These are phyloP conservation scores for Saxispiralis lemnorum DNA, from an alignment of 495 filamentous ascomycete species.

Conservation along the genomic window DNA sequence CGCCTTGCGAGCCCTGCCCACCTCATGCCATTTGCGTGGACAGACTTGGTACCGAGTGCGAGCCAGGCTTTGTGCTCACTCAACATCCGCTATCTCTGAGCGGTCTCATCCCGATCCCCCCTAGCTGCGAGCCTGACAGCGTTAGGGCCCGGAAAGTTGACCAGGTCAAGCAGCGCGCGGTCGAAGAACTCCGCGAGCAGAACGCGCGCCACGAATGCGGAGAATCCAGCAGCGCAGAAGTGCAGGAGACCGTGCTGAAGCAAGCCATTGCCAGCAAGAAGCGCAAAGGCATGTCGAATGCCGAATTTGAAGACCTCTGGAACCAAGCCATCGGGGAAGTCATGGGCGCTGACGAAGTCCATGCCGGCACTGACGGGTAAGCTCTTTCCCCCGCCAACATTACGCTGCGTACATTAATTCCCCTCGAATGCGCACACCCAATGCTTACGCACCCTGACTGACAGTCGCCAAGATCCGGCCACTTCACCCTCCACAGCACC, in stretches of 20 bases:
- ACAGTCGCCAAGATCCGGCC: constrained; percentile 51
- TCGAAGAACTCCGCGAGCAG: constrained; percentile 73
- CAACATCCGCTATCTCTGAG: constrained; percentile 68
- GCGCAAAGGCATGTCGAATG: constrained; percentile 59
- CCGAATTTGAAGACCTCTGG: constrained; percentile 89
- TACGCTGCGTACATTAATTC: background rate
- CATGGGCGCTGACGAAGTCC: constrained; percentile 61
- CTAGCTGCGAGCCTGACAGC: constrained; percentile 88
- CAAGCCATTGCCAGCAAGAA: constrained; percentile 51
- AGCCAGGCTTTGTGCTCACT: constrained; percentile 70
- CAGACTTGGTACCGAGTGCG: constrained; percentile 58
- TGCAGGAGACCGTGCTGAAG: constrained; percentile 63
- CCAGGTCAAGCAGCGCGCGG: constrained; percentile 68
- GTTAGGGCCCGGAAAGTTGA: constrained; percentile 77
- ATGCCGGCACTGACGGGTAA: constrained; percentile 58
- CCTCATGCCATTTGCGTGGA: constrained; percentile 76
- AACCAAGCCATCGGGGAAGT: constrained; percentile 73
- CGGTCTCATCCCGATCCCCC: constrained; percentile 67
- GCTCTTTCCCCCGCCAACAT: constrained; percentile 17
- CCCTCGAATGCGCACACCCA: constrained; percentile 8
- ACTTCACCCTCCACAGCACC: constrained; percentile 45
- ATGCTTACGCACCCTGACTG: constrained; percentile 39
- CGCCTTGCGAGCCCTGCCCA: constrained; percentile 81
- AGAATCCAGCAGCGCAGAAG: constrained; percentile 44
- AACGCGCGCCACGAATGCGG: constrained; percentile 83